These are phyloP conservation scores for Podaxis carcinomalis DNA, from an alignment of 768 basidiomycete genomes.

Conservation along the genomic window DNA sequence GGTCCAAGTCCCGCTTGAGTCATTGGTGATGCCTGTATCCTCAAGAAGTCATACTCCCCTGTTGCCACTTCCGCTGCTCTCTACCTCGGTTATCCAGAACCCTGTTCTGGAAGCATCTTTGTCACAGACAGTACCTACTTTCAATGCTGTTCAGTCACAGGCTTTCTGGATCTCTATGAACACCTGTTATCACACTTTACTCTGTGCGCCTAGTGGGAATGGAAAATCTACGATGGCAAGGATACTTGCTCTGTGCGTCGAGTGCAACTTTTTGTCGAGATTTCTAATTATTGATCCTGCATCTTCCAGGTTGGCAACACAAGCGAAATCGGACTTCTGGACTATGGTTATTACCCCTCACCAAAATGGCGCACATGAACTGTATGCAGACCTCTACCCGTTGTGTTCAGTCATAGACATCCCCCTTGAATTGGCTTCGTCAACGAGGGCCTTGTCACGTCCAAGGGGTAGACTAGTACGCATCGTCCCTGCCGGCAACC, in stretches of 20 bases:
- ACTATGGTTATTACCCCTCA: constrained; percentile 63
- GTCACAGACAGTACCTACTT: constrained; percentile 39
- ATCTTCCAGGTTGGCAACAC: constrained; percentile 49
- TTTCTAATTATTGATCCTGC: constrained; percentile 10
- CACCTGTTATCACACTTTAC: constrained; percentile 60
- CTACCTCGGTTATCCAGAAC: constrained; percentile 47
- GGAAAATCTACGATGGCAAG: constrained; percentile 80
- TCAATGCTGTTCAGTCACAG: constrained; percentile 91
- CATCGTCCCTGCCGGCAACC: constrained; percentile 49
- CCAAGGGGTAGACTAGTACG: constrained; percentile 44
- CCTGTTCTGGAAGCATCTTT: constrained; percentile 42
- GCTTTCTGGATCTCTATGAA: constrained; percentile 77
- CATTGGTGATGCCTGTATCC: constrained; percentile 69
- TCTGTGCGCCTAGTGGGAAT: constrained; percentile 76
- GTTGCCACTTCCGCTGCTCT: constrained; percentile 73
- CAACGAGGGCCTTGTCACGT: constrained; percentile 21
- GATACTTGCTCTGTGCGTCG: constrained; percentile 69
- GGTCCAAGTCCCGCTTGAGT: constrained; percentile 54
- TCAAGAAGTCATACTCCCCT: constrained; percentile 56
- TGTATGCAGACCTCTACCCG: constrained; percentile 46
- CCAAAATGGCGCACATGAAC: constrained; percentile 50
- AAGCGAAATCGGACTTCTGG: constrained; percentile 41
- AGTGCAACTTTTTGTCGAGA: not conserved
- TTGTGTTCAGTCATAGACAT: constrained; percentile 36
- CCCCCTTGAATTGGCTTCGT: constrained; percentile 26